Evolutionary conservation across 768 basidiomycete species (phyloP), one percentile per base, ranked within the genome.

Genomic region (Tephrocybe rancida): DNA sequence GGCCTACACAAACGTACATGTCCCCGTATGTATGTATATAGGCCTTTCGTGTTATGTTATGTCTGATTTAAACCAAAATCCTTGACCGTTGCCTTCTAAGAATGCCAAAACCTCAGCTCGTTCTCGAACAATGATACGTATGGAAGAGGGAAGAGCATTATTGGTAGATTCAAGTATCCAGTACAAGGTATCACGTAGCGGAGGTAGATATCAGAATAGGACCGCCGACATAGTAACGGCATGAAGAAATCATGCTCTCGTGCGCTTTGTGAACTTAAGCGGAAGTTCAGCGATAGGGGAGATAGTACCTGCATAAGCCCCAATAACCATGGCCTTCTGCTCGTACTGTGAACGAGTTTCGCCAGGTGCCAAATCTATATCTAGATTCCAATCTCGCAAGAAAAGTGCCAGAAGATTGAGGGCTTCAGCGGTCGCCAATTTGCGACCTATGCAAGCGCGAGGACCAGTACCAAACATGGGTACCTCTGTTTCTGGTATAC

Each of bases 381-480:
- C 66, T 9, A 79, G 58, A 18, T 62, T 68, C 75, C 76, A 80
- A 44, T 81, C 79, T 25, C 72, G 69, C 38, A 80, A 52, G 14
- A 79, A 50, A 44, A 64, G 52, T 4, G 75, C 62, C 13, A 81
- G 67, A 62, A 80, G 73, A 47, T 70, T 72, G 13, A 79, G 69
- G 0, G 71, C 70, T 56, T 82, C 78, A 0, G 67, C 72, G 0
- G 68, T 64, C 4, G 81, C 75, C 50, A 82, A 81, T 47, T 70
- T 71, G 10, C 72, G 62, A 14, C 80, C 78, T 18, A 79, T 63
- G 50, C 79, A 81, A 14, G 67, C 65, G 3, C 76, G 70, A 19
- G 75, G 75, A 59, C 69, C 69, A 24, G 66, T 50, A 44, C 60
- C 59, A 50, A 67, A 66, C 42, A 59, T 64, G 24, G 61, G 29